Percentiles rank a stretch among this genome's conserved stretches.
These are phyloP conservation scores for Pyracantha coccinea DNA, from an alignment of 331 rosid genomes.

Conservation along the genomic window DNA sequence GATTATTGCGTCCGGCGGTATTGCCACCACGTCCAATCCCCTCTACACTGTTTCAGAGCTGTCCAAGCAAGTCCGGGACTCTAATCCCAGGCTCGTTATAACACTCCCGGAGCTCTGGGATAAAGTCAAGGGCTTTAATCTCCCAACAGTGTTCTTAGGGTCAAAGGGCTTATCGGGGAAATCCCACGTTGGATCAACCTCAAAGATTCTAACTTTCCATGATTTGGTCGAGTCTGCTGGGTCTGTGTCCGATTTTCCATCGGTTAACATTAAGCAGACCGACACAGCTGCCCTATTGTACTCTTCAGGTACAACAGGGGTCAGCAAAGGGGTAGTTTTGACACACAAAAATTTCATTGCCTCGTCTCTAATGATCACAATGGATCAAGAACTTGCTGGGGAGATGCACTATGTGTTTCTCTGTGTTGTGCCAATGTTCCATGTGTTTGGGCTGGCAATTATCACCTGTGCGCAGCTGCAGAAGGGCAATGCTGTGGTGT, in stretches of 20 bases:
- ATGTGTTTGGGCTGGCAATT: constrained; percentile 54
- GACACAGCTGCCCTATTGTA: constrained; percentile 75
- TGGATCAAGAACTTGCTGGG: constrained; percentile 41
- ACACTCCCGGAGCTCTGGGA: constrained; percentile 50
- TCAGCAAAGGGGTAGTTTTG: constrained; percentile 66
- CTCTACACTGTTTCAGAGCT: constrained; percentile 50
- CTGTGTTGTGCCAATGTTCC: constrained; percentile 72
- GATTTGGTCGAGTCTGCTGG: constrained; percentile 31
- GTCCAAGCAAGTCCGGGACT: constrained; percentile 54
- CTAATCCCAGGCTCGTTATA: constrained; percentile 51
- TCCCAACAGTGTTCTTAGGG: constrained; percentile 45
- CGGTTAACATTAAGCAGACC: constrained; percentile 22
- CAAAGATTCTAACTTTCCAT: constrained; percentile 19
- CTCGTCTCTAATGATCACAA: constrained; percentile 34
- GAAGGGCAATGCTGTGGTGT: constrained; percentile 53
- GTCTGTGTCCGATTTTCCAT: constrained; percentile 40
- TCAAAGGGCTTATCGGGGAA: not conserved
- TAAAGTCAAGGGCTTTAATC: constrained; percentile 35
- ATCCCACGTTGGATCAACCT: not conserved
- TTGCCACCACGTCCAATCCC: constrained; percentile 67
- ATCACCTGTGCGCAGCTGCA: constrained; percentile 48
- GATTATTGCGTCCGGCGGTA: constrained; percentile 47
- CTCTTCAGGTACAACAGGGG: constrained; percentile 80
- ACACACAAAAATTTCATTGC: constrained; percentile 63
- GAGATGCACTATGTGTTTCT: constrained; percentile 33